A percentile compares a stretch with the other conserved stretches of the same genome.
phyloP scores from a whole-genome alignment of 148 eudicot species.

The Vaccinium myrtillus region DNA sequence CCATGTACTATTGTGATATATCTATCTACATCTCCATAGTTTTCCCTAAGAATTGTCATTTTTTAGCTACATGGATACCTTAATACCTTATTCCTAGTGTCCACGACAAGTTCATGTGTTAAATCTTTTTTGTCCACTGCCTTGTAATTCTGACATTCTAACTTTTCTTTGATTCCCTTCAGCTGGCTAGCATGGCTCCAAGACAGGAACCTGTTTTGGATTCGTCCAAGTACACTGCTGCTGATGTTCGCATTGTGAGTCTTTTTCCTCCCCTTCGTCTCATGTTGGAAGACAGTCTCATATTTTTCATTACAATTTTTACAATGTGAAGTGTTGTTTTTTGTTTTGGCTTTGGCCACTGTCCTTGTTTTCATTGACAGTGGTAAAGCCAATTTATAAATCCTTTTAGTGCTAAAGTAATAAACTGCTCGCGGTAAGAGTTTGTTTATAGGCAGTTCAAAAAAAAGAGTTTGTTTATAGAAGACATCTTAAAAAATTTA shows the following conservation, averaged over 20 bases:
- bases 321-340: not conserved
- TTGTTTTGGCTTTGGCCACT: not conserved
- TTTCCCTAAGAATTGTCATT: not conserved
- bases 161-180: constrained; percentile 17
- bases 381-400: not conserved
- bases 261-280: not conserved
- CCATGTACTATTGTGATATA: not conserved
- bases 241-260: constrained; percentile 96
- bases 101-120: not conserved
- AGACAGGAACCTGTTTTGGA: constrained; percentile 74
- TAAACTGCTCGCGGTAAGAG: not conserved
- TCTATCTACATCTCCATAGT: not conserved
- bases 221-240: constrained; percentile 78
- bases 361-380: not conserved
- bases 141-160: not conserved
- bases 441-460: not conserved
- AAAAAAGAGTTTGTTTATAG: not conserved
- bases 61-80: not conserved
- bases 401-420: not conserved
- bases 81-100: not conserved
- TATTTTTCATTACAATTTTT: not conserved
- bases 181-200: constrained; percentile 54
- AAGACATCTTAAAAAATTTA: not conserved
- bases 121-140: not conserved
- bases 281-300: not conserved